Percentiles rank a stretch among this genome's conserved stretches.
Conservation (phyloP, 768 basidiomycete species). For the Lactarius sp. region DNA sequence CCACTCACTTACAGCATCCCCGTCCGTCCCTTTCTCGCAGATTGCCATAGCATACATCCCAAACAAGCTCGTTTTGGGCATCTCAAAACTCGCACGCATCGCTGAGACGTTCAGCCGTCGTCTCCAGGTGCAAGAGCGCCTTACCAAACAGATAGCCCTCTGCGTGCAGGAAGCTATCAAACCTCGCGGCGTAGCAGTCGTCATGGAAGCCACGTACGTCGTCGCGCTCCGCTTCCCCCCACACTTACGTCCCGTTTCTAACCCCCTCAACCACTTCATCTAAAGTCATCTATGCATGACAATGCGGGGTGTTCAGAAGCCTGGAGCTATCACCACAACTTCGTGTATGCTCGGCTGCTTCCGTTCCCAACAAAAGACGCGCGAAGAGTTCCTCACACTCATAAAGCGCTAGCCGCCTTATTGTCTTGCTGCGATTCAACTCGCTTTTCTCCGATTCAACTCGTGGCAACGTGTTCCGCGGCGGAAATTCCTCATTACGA, state of each 20-base stretch:
- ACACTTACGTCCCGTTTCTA: constrained; percentile 16
- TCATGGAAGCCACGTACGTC: constrained; percentile 95
- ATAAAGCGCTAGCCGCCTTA: constrained; percentile 47
- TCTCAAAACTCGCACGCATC: constrained; percentile 24
- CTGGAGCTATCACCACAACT: constrained; percentile 90
- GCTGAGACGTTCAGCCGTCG: constrained; percentile 60
- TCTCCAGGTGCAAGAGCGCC: constrained; percentile 94
- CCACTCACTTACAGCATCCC: constrained; percentile 18
- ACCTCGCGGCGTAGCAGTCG: constrained; percentile 96
- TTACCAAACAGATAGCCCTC: constrained; percentile 96
- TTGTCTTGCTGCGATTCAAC: constrained; percentile 42
- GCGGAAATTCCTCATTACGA: constrained; percentile 14
- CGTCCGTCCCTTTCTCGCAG: constrained; percentile 37
- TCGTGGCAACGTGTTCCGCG: neutral
- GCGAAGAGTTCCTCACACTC: constrained; percentile 91
- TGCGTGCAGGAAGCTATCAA: constrained; percentile 99
- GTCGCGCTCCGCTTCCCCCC: neutral
- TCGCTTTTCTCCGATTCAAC: constrained; percentile 42
- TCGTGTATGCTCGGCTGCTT: constrained; percentile 99
- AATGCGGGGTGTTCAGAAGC: constrained; percentile 99
- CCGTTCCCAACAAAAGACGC: constrained; percentile 96
- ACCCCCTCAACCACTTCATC: constrained; percentile 11
- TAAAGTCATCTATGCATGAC: constrained; percentile 96
- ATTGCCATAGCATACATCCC: constrained; percentile 71
- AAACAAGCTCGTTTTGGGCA: constrained; percentile 24